phyloP scores from a whole-genome alignment of 805 yeast species.

The Saccharomycopsis amapae region DNA sequence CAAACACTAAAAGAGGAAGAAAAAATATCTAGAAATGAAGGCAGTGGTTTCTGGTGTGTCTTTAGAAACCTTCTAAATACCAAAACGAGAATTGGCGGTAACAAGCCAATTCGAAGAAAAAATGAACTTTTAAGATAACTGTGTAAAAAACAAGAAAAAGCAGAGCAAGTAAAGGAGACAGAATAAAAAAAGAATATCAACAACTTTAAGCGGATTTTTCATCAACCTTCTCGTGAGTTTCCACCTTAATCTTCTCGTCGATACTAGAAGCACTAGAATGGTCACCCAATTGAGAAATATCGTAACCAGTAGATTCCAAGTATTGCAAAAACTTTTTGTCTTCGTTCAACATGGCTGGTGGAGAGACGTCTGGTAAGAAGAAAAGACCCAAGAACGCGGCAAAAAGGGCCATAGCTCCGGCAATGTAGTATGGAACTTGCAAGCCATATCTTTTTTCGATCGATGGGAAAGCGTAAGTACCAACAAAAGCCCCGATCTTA shows the following conservation, averaged over 20 bases:
- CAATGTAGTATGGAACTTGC: conserved; percentile 75
- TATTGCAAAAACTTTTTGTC: conserved; percentile 66
- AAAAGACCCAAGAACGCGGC: conserved; percentile 33
- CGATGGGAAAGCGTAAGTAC: conserved; percentile 81
- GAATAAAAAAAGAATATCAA: neutral
- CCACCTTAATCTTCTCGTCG: conserved; percentile 9
- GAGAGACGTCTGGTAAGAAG: conserved; percentile 54
- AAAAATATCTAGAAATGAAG: too few species aligned
- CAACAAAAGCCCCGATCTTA: conserved; percentile 88
- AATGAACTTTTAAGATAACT: too few species aligned
- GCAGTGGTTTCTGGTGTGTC: too few species aligned
- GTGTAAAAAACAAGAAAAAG: neutral
- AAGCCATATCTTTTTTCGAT: conserved; percentile 53
- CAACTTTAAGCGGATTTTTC: neutral
- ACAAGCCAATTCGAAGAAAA: neutral
- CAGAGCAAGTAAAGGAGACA: neutral
- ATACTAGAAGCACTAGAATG: conserved; percentile 5
- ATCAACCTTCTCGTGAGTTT: conserved; percentile 2
- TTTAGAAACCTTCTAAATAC: too few species aligned
- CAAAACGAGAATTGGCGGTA: neutral
- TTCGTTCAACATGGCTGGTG: conserved; percentile 72
- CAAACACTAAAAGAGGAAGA: too few species aligned
- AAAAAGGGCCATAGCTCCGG: conserved; percentile 41
- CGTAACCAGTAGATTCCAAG: conserved; percentile 63
- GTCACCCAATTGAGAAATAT: conserved; percentile 48